Conservation (phyloP, 371 early-diverging fungal species). For the Mucor circinelloides region DNA sequence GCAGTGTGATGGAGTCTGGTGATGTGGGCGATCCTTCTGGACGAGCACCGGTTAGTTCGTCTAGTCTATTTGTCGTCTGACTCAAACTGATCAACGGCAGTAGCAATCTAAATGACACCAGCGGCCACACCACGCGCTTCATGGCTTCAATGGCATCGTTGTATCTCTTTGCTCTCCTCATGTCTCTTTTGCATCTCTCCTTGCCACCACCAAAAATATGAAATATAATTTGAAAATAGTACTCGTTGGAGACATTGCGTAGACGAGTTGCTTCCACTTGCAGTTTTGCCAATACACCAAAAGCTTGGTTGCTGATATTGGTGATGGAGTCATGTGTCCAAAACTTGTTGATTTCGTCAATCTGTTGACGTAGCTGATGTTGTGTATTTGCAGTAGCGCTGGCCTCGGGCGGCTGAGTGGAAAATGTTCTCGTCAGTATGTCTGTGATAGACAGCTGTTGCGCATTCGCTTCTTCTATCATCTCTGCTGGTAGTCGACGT, state of each 20-base stretch:
- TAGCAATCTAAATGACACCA: constrained; percentile 38
- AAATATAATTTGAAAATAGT: constrained; percentile 25
- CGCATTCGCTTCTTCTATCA: neutral
- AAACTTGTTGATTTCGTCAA: constrained; percentile 6
- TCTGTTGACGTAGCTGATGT: constrained; percentile 8
- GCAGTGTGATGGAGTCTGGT: neutral
- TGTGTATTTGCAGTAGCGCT: neutral
- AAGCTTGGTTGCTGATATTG: constrained; percentile 39
- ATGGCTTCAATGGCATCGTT: constrained; percentile 40
- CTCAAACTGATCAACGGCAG: constrained; percentile 29
- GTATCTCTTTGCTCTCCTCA: constrained; percentile 37
- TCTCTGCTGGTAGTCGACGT: neutral
- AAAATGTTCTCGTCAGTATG: constrained; percentile 3
- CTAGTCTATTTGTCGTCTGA: constrained; percentile 9
- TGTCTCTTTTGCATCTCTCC: constrained; percentile 20
- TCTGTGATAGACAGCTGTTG: neutral
- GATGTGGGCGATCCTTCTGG: neutral
- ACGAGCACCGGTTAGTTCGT: neutral
- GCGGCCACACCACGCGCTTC: constrained; percentile 38
- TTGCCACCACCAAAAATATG: constrained; percentile 27
- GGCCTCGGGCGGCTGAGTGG: constrained; percentile 5
- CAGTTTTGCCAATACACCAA: constrained; percentile 25
- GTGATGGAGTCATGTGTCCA: constrained; percentile 59
- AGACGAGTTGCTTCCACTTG: constrained; percentile 38
- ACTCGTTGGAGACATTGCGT: constrained; percentile 39